These are phyloP conservation scores for Nicotiana sylvestris DNA, from an alignment of 257 asterid genomes.

Conservation along the genomic window DNA sequence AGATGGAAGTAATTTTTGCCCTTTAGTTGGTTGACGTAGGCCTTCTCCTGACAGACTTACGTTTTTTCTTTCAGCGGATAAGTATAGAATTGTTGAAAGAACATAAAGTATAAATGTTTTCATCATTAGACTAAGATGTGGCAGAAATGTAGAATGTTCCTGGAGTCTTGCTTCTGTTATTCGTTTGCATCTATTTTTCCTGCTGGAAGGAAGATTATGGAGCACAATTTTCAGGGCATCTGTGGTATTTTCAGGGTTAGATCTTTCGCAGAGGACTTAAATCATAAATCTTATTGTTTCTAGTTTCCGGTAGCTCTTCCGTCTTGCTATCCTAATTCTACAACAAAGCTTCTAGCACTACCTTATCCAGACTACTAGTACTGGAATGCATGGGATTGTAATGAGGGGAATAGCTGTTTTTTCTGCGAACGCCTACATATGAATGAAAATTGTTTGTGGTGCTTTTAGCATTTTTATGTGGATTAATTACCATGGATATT, in stretches of 20 bases:
- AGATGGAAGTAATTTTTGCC: neutral
- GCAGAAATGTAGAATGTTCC: neutral
- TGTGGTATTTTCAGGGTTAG: neutral
- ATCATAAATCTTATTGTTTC: neutral
- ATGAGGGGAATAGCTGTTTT: neutral
- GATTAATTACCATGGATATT: neutral
- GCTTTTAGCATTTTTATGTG: neutral
- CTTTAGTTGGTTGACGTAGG: neutral
- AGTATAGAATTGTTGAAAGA: neutral
- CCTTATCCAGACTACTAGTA: neutral
- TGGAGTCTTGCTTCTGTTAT: neutral
- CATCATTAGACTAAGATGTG: neutral
- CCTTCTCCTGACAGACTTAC: neutral
- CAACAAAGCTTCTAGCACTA: neutral
- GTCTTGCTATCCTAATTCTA: neutral
- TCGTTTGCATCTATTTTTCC: neutral
- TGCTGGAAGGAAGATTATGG: neutral
- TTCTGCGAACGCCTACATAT: neutral
- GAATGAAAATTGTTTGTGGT: neutral
- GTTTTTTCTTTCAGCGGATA: neutral
- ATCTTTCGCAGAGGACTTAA: neutral
- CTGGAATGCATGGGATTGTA: neutral
- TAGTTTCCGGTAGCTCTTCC: neutral
- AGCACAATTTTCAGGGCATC: neutral
- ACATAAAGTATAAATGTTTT: neutral